These are phyloP conservation scores for Phytophthora constricta DNA, from an alignment of 352 stramenopile genomes.

Conservation along the genomic window DNA sequence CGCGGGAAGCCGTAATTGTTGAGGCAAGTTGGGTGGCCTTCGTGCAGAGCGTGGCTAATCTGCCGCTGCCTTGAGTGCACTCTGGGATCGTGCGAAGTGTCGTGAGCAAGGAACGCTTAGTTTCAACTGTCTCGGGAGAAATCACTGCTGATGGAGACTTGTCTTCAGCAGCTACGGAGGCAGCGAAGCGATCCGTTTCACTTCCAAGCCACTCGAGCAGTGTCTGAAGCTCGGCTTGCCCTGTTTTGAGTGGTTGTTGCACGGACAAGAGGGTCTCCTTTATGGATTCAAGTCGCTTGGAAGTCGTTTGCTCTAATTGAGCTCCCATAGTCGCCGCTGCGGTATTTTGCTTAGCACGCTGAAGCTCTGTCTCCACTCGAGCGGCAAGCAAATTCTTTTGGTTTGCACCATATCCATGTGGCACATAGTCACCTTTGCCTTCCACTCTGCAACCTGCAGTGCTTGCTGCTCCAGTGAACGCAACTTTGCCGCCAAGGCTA, in stretches of 20 bases:
- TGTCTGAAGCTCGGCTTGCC: constrained; percentile 55
- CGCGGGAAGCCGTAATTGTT: constrained; percentile 54
- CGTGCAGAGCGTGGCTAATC: constrained; percentile 51
- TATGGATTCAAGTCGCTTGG: constrained; percentile 43
- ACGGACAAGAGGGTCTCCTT: constrained; percentile 50
- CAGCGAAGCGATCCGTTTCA: constrained; percentile 55
- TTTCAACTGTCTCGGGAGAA: constrained; percentile 26
- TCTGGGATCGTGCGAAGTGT: constrained; percentile 46
- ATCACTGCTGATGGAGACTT: constrained; percentile 12
- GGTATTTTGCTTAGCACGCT: constrained; percentile 32
- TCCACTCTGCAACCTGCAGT: constrained; percentile 49
- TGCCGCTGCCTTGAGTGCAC: constrained; percentile 55
- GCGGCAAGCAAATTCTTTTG: constrained; percentile 58
- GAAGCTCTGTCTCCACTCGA: constrained; percentile 53
- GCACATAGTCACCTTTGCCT: constrained; percentile 33
- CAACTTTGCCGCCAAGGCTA: constrained; percentile 53
- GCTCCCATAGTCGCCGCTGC: not conserved
- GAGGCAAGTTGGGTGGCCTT: constrained; percentile 50
- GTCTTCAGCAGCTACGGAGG: constrained; percentile 30
- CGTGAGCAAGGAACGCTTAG: constrained; percentile 28
- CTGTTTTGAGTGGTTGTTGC: constrained; percentile 53
- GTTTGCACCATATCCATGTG: constrained; percentile 46
- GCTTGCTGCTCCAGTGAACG: constrained; percentile 44
- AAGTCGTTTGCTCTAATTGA: constrained; percentile 15
- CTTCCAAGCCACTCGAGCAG: constrained; percentile 49